Conservation (phyloP, 2,329 filamentous ascomycete genomes). For the Bisporella sp. region DNA sequence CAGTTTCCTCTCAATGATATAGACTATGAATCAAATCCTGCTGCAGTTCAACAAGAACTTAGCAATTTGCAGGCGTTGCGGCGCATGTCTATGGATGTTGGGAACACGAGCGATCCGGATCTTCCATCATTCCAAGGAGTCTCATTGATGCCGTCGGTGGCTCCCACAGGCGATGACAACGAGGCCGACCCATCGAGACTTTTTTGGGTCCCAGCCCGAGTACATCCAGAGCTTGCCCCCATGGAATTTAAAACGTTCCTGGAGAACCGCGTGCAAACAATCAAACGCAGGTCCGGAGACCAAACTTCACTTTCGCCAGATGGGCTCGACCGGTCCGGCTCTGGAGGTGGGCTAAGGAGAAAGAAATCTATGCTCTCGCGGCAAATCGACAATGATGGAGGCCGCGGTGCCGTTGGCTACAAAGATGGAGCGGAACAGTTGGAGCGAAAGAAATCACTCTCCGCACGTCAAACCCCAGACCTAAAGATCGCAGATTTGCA, state of each 20-base stretch:
- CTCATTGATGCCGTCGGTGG: constrained; percentile 60
- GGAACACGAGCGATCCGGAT: constrained; percentile 59
- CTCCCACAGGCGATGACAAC: constrained; percentile 66
- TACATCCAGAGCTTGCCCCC: constrained; percentile 91
- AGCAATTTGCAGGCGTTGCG: constrained; percentile 68
- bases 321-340: constrained; percentile 45
- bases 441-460: constrained; percentile 63
- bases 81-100: constrained; percentile 72
- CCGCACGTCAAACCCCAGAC: constrained; percentile 42
- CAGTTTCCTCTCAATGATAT: constrained; percentile 64
- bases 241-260: constrained; percentile 96
- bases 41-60: constrained; percentile 64
- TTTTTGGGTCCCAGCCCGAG: constrained; percentile 90
- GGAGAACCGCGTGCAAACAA: constrained; percentile 85
- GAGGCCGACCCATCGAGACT: constrained; percentile 83
- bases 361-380: constrained; percentile 95
- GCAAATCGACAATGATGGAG: constrained; percentile 71
- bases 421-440: constrained; percentile 78
- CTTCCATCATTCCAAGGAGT: constrained; percentile 64
- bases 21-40: constrained; percentile 67
- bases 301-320: constrained; percentile 52
- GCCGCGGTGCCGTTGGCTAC: constrained; percentile 55
- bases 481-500: constrained; percentile 54
- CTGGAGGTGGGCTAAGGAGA: constrained; percentile 58
- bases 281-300: constrained; percentile 78